phyloP scores from a whole-genome alignment of 75 land plant species.

The Isoetes taiwanensis region DNA sequence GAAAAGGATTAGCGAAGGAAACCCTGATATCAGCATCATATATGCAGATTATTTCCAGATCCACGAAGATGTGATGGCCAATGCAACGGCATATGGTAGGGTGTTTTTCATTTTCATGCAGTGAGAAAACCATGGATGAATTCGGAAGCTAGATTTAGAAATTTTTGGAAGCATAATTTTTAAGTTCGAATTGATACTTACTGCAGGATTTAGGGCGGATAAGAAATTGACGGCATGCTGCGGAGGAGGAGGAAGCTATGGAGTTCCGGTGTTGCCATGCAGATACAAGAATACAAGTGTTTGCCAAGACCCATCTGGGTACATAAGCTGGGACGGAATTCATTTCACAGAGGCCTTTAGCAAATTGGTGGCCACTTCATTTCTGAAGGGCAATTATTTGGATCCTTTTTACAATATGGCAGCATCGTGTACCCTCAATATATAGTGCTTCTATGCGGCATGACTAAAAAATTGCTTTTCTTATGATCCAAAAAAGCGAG shows the following conservation, averaged over 20 bases:
- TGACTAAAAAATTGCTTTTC: too few relatives aligned
- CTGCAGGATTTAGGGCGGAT: not conserved
- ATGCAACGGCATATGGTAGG: not conserved
- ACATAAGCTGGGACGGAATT: constrained; percentile 21
- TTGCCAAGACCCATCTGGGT: constrained; percentile 11
- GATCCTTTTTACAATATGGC: constrained; percentile 15
- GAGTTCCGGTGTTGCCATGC: not conserved
- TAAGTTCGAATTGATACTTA: not conserved
- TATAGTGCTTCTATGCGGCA: too few relatives aligned
- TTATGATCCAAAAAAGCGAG: too few relatives aligned
- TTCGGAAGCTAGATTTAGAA: not conserved
- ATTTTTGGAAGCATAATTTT: not conserved
- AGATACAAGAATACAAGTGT: too few relatives aligned
- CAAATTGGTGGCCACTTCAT: constrained; percentile 8
- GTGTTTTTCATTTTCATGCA: not conserved
- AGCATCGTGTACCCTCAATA: too few relatives aligned
- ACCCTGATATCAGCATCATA: not conserved
- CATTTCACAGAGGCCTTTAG: constrained; percentile 19
- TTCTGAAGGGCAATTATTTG: constrained; percentile 13
- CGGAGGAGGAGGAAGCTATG: not conserved
- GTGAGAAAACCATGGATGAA: not conserved
- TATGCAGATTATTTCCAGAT: not conserved
- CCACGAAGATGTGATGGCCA: not conserved
- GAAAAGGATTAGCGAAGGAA: not conserved
- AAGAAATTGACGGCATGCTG: not conserved